A percentile compares a stretch with the other conserved stretches of the same genome.
Conservation (phyloP, 2,329 filamentous ascomycete genomes). For the Capronia coronata region DNA sequence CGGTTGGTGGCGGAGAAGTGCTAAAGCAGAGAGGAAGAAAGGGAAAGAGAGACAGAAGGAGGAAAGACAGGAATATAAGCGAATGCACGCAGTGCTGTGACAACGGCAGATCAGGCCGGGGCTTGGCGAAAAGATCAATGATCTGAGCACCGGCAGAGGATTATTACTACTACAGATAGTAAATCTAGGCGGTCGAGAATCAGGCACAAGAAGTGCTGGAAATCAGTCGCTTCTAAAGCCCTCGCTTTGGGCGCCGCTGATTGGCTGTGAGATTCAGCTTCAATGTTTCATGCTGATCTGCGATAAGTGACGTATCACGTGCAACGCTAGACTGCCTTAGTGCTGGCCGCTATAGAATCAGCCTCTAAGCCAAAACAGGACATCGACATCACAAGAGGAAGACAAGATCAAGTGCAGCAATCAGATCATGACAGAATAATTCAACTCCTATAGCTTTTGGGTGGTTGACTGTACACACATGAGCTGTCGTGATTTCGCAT, state of each 20-base stretch:
- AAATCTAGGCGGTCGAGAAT: slow-evolving; percentile 9
- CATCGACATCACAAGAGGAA: too few relatives aligned
- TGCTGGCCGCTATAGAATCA: not conserved
- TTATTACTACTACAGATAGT: not conserved
- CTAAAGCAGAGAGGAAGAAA: slow-evolving; percentile 17
- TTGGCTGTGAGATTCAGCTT: slow-evolving; percentile 20
- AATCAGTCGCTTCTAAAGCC: slow-evolving; percentile 12
- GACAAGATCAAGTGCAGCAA: too few relatives aligned
- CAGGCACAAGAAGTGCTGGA: slow-evolving; percentile 21
- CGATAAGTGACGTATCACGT: slow-evolving; percentile 1
- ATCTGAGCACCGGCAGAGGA: slow-evolving; percentile 15
- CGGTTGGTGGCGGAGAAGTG: slow-evolving; percentile 16
- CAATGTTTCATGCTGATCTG: slow-evolving; percentile 2
- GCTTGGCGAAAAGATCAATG: slow-evolving; percentile 17
- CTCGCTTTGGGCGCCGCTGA: slow-evolving; percentile 7
- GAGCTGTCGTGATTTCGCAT: not conserved
- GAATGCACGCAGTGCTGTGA: slow-evolving; percentile 1
- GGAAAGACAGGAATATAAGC: slow-evolving; percentile 21
- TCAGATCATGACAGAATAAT: too few relatives aligned
- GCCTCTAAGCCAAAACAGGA: not conserved
- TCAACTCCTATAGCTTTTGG: not conserved
- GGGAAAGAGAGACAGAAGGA: slow-evolving; percentile 8
- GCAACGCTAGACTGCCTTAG: not conserved
- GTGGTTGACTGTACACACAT: slow-evolving; percentile 7
- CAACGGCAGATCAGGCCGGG: slow-evolving; percentile 17